Evolutionary conservation across 2,329 filamentous ascomycete species (phyloP).

Genomic region (Fusarium piperis): DNA sequence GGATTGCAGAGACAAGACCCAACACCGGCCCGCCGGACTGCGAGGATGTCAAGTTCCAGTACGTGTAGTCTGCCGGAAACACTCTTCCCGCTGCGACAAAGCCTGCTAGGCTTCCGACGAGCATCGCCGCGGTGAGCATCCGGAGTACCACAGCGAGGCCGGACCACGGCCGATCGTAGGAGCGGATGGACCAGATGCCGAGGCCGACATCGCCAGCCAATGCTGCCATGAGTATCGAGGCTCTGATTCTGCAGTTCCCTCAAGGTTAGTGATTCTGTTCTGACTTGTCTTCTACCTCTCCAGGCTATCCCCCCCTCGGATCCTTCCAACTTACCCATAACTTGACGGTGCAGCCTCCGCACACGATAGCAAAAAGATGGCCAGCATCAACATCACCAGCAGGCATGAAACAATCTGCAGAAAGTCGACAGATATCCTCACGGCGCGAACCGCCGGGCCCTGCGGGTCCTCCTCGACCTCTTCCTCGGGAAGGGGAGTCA

Average conservation of each 20-base stretch:
- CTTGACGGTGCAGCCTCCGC: conserved; percentile 28
- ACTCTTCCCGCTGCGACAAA: conserved; percentile 49
- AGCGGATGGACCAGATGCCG: conserved; percentile 48
- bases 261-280: conserved; percentile 3
- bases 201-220: conserved; percentile 48
- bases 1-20: conserved; percentile 49
- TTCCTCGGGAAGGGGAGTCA: conserved; percentile 39
- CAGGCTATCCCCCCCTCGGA: background rate
- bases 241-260: conserved; percentile 28
- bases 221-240: conserved; percentile 45
- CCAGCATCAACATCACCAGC: conserved; percentile 46
- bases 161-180: conserved; percentile 44
- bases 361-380: conserved; percentile 45
- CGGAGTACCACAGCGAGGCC: conserved; percentile 47
- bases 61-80: conserved; percentile 49
- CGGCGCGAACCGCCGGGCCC: conserved; percentile 37
- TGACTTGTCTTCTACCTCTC: background rate
- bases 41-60: conserved; percentile 47
- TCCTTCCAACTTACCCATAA: conserved; percentile 28
- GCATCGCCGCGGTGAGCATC: conserved; percentile 44
- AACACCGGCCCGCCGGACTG: conserved; percentile 47
- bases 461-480: conserved; percentile 36
- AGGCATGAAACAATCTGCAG: conserved; percentile 45
- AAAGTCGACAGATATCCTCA: conserved; percentile 45
- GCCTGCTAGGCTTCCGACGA: conserved; percentile 50